Evolutionary conservation across 2,329 filamentous ascomycete genomes (phyloP).

Genomic region (Ceratocystis huliohia): DNA sequence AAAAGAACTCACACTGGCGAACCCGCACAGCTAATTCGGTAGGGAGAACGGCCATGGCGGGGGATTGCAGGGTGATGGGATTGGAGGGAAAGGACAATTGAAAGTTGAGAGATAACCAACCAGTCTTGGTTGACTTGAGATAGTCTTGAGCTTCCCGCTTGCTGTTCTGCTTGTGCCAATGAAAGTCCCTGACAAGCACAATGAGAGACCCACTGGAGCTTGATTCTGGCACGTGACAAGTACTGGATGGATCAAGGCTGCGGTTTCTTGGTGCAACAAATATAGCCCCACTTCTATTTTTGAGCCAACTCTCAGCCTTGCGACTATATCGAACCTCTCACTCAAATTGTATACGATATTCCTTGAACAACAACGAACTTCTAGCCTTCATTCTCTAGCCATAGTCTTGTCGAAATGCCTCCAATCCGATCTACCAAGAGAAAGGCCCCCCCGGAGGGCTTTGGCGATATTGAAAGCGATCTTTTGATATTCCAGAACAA

Average conservation of each 20-base stretch:
- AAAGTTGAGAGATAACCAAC: too few species aligned
- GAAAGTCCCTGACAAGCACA: not conserved
- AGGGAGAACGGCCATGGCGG: slow-evolving; percentile 74
- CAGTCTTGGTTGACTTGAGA: not conserved
- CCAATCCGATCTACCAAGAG: slow-evolving; percentile 63
- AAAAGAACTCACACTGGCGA: slow-evolving; percentile 53
- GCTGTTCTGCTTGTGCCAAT: not conserved
- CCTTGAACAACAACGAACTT: not conserved
- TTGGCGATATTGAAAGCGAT: slow-evolving; percentile 77
- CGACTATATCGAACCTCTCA: not conserved
- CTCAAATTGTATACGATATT: not conserved
- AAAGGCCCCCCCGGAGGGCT: slow-evolving; percentile 74
- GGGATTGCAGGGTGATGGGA: slow-evolving; percentile 24
- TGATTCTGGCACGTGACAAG: not conserved
- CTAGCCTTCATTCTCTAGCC: not conserved
- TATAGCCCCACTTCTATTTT: slow-evolving; percentile 14
- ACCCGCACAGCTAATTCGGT: slow-evolving; percentile 79
- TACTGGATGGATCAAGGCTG: not conserved
- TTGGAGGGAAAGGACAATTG: slow-evolving; percentile 22
- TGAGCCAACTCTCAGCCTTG: slow-evolving; percentile 16
- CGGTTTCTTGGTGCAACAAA: not conserved
- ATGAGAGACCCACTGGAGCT: slow-evolving; percentile 2
- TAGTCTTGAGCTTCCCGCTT: not conserved
- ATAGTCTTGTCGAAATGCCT: slow-evolving; percentile 45
- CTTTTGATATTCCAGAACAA: slow-evolving; percentile 77